Percentiles rank a stretch among this genome's conserved stretches.
Conservation (phyloP, 2,329 filamentous ascomycete species). For the Exophiala oligosperma region DNA sequence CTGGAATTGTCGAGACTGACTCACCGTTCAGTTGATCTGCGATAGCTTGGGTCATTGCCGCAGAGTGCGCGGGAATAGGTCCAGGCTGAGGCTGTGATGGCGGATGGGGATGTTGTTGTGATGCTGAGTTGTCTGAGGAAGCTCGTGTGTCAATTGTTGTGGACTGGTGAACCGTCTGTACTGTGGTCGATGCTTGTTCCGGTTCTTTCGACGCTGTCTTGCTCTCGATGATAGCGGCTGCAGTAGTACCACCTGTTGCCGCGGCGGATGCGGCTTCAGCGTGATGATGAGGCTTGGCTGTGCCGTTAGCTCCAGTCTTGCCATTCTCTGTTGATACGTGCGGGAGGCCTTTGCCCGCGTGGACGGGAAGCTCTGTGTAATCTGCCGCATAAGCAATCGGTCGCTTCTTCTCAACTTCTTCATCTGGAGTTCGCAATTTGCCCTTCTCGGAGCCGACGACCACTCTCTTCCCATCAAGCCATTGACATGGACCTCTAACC, state of each 20-base stretch:
- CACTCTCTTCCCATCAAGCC: constrained; percentile 28
- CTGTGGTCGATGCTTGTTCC: constrained; percentile 1
- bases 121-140: neutral
- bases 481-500: constrained; percentile 28
- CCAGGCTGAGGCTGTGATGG: constrained; percentile 24
- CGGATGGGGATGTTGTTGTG: constrained; percentile 9
- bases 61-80: constrained; percentile 17
- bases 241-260: constrained; percentile 10
- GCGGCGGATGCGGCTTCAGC: constrained; percentile 15
- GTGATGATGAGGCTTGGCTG: constrained; percentile 16
- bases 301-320: constrained; percentile 7
- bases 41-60: constrained; percentile 20
- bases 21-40: constrained; percentile 16
- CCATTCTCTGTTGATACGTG: constrained; percentile 2
- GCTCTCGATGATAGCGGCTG: constrained; percentile 15
- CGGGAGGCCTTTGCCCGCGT: constrained; percentile 21
- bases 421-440: constrained; percentile 21
- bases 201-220: constrained; percentile 1
- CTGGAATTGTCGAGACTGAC: constrained; percentile 22
- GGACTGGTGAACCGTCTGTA: too few relatives aligned
- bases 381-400: constrained; percentile 28
- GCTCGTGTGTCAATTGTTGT: too few relatives aligned
- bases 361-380: constrained; percentile 26
- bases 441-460: constrained; percentile 30
- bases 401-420: constrained; percentile 25